Evolutionary conservation across 371 early-diverging fungal genomes (phyloP).

Genomic region (Conidiobolus incongruus): DNA sequence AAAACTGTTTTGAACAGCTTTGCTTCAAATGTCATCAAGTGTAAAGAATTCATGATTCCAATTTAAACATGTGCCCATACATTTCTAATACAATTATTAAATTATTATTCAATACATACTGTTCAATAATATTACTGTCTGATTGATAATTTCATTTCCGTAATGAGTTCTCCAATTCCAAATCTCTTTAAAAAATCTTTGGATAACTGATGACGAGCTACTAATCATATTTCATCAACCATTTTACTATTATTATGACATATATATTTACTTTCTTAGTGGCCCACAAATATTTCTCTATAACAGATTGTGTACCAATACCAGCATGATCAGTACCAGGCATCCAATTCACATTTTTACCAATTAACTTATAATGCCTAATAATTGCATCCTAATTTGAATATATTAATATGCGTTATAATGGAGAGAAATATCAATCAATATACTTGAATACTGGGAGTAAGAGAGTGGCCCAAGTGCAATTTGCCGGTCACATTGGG

Average conservation of each 20-base stretch:
- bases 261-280: conserved; percentile 14
- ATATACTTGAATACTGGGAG: conserved; percentile 44
- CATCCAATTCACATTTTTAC: conserved; percentile 61
- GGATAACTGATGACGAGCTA: conserved; percentile 37
- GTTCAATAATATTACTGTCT: conserved; percentile 11
- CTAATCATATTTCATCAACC: too few relatives aligned
- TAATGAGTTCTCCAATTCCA: conserved; percentile 67
- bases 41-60: conserved; percentile 80
- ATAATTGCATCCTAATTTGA: conserved; percentile 50
- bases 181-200: conserved; percentile 65
- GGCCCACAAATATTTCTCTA: conserved; percentile 68
- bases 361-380: conserved; percentile 75
- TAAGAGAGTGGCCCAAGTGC: conserved; percentile 92
- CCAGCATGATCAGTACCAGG: conserved; percentile 98
- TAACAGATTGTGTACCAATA: conserved; percentile 90
- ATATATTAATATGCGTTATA: not conserved
- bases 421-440: not conserved
- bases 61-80: conserved; percentile 70
- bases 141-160: conserved; percentile 29
- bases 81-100: conserved; percentile 9
- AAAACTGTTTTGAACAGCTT: conserved; percentile 77
- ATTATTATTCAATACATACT: not conserved
- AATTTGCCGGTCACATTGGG: conserved; percentile 95
- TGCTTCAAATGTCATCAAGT: conserved; percentile 50
- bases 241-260: not conserved